Base-by-base conservation (phyloP, 2,329 filamentous ascomycete species). In the Gremmenia infestans region DNA sequence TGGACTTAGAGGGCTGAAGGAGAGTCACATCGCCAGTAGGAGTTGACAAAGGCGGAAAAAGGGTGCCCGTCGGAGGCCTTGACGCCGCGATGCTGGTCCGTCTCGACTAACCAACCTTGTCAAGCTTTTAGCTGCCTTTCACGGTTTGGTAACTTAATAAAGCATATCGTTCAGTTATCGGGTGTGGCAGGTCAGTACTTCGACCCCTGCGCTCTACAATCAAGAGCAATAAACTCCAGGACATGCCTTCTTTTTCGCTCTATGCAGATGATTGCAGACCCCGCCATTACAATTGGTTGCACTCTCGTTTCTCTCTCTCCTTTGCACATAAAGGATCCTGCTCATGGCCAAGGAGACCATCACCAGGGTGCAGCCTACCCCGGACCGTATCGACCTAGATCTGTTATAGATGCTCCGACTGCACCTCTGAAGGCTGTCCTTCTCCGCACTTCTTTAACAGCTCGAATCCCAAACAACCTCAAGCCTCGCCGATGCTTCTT, bases 281-380 rank as follows among this genome's bases (percentile, higher is more conserved):
- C 65, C 66, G 65, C 66, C 63, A 67, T 67, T 60, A 57, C 52
- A 61, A 56, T 64, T 63, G 60, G 60, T 63, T 63, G 60, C 61
- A 54, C 42, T 53, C 45, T 56, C 54, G 45, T 58, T 51, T 52
- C 50, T 60, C 53, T 63, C 50, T 56, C 55, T 58, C 57, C 56
- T 56, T 50, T 63, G 50, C 61, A 56, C 52, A 57, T 57, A 61
- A 57, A 61, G 60, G 52, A 56, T 61, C 63, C 65, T 65, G 60
- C 64, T 63, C 62, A 65, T 68, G 58, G 56, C 60, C 63, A 58
- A 62, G 57, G 59, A 57, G 57, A 55, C 55, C 43, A 49, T 47
- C 28, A 37, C 25, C 48, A 47, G 55, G 51, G 49, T 32, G 48
- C 19, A 23, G 28, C 52, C 22, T 53, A 60, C 60, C 62, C 60